phyloP scores from a whole-genome alignment of 2,329 filamentous ascomycete genomes.

The Diaporthe batatas region DNA sequence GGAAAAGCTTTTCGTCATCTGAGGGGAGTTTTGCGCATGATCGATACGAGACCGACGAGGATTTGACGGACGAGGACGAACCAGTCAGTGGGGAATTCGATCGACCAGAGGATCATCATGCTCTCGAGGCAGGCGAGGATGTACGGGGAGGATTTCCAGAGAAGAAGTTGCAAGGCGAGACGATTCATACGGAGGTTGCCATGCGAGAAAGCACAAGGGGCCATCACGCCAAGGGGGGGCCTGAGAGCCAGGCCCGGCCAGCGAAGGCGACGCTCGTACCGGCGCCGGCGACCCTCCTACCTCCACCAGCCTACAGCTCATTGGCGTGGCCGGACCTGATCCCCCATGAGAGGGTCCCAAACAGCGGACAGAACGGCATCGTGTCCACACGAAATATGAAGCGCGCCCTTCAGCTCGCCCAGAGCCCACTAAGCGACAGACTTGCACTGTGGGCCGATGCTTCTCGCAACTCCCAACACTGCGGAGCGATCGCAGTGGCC shows the following conservation, averaged over 20 bases:
- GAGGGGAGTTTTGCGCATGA: slow-evolving; percentile 1
- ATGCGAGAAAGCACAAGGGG: not conserved
- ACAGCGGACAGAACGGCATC: too few species aligned
- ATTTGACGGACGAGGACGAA: not conserved
- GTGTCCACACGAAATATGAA: too few species aligned
- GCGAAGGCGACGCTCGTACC: not conserved
- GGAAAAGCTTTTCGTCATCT: slow-evolving; percentile 19
- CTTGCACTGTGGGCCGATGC: too few species aligned
- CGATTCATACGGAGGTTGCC: not conserved
- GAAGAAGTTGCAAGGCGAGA: not conserved
- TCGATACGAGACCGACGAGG: not conserved
- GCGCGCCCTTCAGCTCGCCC: too few species aligned
- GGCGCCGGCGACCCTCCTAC: not conserved
- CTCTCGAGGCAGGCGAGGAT: not conserved
- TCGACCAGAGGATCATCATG: not conserved
- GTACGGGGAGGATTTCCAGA: not conserved
- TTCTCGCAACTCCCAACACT: too few species aligned
- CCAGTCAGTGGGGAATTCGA: not conserved
- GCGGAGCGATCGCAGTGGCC: too few species aligned
- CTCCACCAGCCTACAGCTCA: not conserved
- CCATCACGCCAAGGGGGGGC: not conserved
- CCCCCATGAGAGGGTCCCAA: too few species aligned
- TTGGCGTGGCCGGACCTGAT: too few species aligned
- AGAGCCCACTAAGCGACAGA: too few species aligned
- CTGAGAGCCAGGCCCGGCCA: not conserved